Conservation (phyloP, 2,329 filamentous ascomycete species). For the Venturia aucupariae region DNA sequence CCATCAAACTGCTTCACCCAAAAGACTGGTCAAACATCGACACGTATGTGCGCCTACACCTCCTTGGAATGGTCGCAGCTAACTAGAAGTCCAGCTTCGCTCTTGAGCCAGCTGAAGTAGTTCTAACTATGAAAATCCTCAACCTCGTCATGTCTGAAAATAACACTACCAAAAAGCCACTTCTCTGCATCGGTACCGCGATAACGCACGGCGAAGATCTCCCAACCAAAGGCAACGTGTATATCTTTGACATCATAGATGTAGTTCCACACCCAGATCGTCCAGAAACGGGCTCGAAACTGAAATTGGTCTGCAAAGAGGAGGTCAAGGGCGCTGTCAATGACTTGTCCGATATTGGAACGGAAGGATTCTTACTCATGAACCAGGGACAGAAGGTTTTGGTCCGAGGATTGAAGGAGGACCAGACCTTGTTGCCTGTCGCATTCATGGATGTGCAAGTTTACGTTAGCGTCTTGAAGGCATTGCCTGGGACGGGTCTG, state of each 20-base stretch:
- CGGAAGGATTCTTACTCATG: slow-evolving; percentile 77
- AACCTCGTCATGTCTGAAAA: slow-evolving; percentile 85
- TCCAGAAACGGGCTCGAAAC: slow-evolving; percentile 74
- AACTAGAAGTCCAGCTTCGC: neutral
- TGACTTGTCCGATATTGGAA: slow-evolving; percentile 72
- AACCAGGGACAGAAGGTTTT: slow-evolving; percentile 96
- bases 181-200: slow-evolving; percentile 78
- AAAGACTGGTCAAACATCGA: slow-evolving; percentile 72
- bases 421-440: slow-evolving; percentile 82
- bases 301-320: slow-evolving; percentile 82
- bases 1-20: slow-evolving; percentile 70
- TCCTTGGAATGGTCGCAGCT: neutral
- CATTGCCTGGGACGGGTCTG: slow-evolving; percentile 72
- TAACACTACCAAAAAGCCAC: slow-evolving; percentile 73
- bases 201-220: slow-evolving; percentile 85
- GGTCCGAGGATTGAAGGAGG: slow-evolving; percentile 91
- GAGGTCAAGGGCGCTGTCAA: slow-evolving; percentile 90
- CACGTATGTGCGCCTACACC: slow-evolving; percentile 29
- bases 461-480: slow-evolving; percentile 79
- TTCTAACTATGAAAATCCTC: slow-evolving; percentile 74
- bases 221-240: slow-evolving; percentile 72
- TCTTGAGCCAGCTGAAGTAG: slow-evolving; percentile 58
- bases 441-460: slow-evolving; percentile 98
- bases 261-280: slow-evolving; percentile 83
- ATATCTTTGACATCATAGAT: slow-evolving; percentile 83